Evolutionary conservation across 345 rosid genomes (phyloP).

Genomic region (Salix udensis): DNA sequence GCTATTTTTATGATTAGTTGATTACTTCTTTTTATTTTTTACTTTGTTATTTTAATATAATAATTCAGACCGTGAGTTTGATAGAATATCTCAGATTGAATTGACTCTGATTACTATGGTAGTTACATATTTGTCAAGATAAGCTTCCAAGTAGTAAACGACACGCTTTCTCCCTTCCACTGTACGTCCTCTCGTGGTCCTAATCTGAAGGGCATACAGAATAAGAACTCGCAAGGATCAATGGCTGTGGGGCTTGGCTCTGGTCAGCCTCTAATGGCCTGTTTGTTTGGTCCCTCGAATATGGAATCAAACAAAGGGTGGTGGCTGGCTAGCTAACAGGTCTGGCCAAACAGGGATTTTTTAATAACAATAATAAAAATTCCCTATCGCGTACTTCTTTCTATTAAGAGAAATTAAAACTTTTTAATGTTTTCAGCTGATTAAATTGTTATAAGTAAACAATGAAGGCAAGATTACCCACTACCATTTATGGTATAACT

Average conservation of each 20-base stretch:
- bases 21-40: no score
- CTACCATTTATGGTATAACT: not conserved
- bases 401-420: not conserved
- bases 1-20: no score
- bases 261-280: constrained; percentile 9
- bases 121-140: not conserved
- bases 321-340: not conserved
- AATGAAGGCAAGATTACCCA: not conserved
- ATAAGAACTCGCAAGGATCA: not conserved
- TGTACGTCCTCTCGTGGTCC: not conserved
- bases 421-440: not conserved
- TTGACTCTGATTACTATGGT: no score
- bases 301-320: not conserved
- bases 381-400: not conserved
- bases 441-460: not conserved
- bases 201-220: not conserved
- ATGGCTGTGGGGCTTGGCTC: constrained; percentile 5
- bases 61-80: no score
- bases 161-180: not conserved
- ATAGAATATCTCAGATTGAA: no score
- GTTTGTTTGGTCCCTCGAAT: not conserved
- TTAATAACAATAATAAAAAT: not conserved
- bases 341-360: not conserved
- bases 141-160: not conserved
- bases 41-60: no score